A percentile compares a stretch with the other conserved stretches of the same genome.
Conservation (phyloP, 2,329 filamentous ascomycete species). For the Fusarium haematococcum region DNA sequence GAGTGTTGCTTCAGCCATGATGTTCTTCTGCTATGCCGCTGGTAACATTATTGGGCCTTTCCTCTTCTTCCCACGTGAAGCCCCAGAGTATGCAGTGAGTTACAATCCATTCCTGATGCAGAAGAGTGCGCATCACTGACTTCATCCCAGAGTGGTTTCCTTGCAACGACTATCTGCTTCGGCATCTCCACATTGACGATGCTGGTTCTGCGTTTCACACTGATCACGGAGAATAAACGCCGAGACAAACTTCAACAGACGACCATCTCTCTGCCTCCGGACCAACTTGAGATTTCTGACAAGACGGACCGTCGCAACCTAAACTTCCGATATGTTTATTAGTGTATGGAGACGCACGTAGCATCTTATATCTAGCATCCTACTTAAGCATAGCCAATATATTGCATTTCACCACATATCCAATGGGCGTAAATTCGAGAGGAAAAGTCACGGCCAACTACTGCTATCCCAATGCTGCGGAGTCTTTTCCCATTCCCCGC, state of each 20-base stretch:
- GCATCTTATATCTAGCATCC: background rate
- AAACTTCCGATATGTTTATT: constrained; percentile 39
- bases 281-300: constrained; percentile 33
- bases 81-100: constrained; percentile 36
- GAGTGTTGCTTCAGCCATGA: constrained; percentile 37
- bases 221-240: constrained; percentile 31
- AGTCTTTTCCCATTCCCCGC: background rate
- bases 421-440: background rate
- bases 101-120: fast-evolving
- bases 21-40: constrained; percentile 38
- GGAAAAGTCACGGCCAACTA: background rate
- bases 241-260: constrained; percentile 29
- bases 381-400: background rate
- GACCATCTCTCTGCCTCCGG: fast-evolving
- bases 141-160: constrained; percentile 29
- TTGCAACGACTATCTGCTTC: constrained; percentile 37
- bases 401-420: background rate
- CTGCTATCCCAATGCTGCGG: background rate
- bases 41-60: constrained; percentile 40
- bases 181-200: constrained; percentile 28
- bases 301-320: constrained; percentile 32
- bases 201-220: constrained; percentile 17
- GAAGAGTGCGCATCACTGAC: background rate
- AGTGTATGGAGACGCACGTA: background rate
- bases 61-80: constrained; percentile 34